Base-by-base conservation (phyloP, 768 basidiomycete genomes). In the Xerocomellus dryophilus region DNA sequence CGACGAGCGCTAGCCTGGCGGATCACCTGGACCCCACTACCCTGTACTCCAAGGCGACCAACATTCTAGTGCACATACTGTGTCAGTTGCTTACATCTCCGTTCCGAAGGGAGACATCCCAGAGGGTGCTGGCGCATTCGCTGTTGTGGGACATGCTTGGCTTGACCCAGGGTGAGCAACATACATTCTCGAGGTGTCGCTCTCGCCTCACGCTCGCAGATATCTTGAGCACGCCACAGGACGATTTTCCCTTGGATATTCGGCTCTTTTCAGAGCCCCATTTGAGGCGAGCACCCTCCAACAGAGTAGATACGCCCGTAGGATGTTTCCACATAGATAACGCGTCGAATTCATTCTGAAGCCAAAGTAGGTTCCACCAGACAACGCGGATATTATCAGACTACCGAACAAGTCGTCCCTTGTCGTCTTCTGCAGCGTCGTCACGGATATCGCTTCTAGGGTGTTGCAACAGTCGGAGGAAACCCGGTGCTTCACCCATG, bases 401-500 rank as follows among this genome's bases (percentile, higher is more conserved):
- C 58, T 82, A 25, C 70, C 73, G 18, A 70, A 66, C 47, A 55
- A 71, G 11, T 64, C 74, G 23, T 76, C 78, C 43, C 61, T 83
- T 8, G 71, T 79, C 5, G 65, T 75, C 4, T 76, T 86, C 51
- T 69, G 82, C 43, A 73, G 74, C 32, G 67, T 78, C 32, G 62
- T 82, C 21, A 62, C 80, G 18, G 75, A 81, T 35, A 64, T 81
- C 14, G 59, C 81, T 21, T 67, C 74, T 29, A 73, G 71, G 46
- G 65, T 76, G 2, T 53, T 85, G 43, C 69, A 66, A 39, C 76
- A 77, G 4, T 62, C 77, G 1, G 65, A 79, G 12, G 72, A 74
- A 40, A 76, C 73, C 12, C 75, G 77, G 32, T 79, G 78, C 71
- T 80, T 82, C 46, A 71, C 84, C 9, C 62, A 67, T 15, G 81